Percentiles rank a stretch among this genome's conserved stretches.
Conservation (phyloP, 176 grass and related monocot genomes). For the Paspalum notatum region DNA sequence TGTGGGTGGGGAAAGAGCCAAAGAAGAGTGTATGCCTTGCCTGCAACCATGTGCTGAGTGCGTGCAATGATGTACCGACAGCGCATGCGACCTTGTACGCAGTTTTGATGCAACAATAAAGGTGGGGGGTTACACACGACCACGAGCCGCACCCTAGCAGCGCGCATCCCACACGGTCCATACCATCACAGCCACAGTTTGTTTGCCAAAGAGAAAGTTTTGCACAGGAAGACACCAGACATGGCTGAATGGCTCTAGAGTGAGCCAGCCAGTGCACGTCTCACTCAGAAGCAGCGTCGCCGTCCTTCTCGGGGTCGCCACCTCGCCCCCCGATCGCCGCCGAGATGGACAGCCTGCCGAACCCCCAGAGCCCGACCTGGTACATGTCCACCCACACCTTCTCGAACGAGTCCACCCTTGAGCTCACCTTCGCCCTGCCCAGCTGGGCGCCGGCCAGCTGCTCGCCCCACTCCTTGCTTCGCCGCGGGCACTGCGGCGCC, state of each 20-base stretch:
- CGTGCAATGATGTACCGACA: not conserved
- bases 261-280: not conserved
- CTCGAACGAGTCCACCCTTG: slow-evolving; percentile 44
- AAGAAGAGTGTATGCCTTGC: too few relatives aligned
- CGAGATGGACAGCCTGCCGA: slow-evolving; percentile 87
- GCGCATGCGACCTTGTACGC: slow-evolving; percentile 24
- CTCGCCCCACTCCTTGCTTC: slow-evolving; percentile 43
- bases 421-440: slow-evolving; percentile 45
- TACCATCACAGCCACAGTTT: not conserved
- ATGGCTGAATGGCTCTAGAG: not conserved
- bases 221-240: not conserved
- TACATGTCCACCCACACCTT: slow-evolving; percentile 79
- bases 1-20: not conserved
- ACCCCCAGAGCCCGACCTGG: slow-evolving; percentile 77
- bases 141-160: too few relatives aligned
- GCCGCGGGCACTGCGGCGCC: not conserved
- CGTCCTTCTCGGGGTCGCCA: slow-evolving; percentile 21
- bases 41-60: not conserved
- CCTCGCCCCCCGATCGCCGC: not conserved
- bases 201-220: not conserved
- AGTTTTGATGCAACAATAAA: slow-evolving; percentile 42
- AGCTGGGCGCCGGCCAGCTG: slow-evolving; percentile 23
- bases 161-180: not conserved
- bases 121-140: not conserved
- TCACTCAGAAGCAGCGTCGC: not conserved